Conservation (phyloP, 2,329 filamentous ascomycete genomes). For the Rugonectria rugulosa region DNA sequence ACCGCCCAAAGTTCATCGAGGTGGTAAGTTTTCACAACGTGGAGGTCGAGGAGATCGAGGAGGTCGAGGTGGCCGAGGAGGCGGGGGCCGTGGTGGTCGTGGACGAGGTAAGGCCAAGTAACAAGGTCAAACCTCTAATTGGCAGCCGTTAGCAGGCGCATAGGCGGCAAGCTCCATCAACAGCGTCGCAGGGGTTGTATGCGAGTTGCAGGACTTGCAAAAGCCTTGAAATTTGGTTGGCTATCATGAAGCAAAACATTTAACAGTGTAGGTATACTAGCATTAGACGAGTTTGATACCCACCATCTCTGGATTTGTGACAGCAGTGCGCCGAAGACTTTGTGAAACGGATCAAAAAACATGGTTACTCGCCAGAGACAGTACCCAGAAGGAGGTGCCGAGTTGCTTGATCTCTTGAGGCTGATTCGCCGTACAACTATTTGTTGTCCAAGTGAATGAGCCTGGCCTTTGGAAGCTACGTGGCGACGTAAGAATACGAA, state of each 20-base stretch:
- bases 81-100: slow-evolving; percentile 39
- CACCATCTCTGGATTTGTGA: too few relatives aligned
- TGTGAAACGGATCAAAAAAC: slow-evolving; percentile 27
- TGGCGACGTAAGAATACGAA: slow-evolving; percentile 17
- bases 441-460: slow-evolving; percentile 12
- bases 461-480: slow-evolving; percentile 10
- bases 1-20: slow-evolving; percentile 27
- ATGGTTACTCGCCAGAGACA: slow-evolving; percentile 5
- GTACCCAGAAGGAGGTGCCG: slow-evolving; percentile 1
- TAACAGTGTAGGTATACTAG: slow-evolving; percentile 25
- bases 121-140: slow-evolving; percentile 24
- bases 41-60: slow-evolving; percentile 34
- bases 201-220: slow-evolving; percentile 17
- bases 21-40: slow-evolving; percentile 29
- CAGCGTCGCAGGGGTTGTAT: slow-evolving; percentile 11
- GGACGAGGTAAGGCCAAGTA: slow-evolving; percentile 40
- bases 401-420: slow-evolving; percentile 12
- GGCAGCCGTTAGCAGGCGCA: slow-evolving; percentile 1
- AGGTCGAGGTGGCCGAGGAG: slow-evolving; percentile 39
- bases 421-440: slow-evolving; percentile 2
- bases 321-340: slow-evolving; percentile 14
- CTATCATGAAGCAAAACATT: slow-evolving; percentile 20
- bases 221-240: slow-evolving; percentile 31
- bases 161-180: neutral
- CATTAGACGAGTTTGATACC: slow-evolving; percentile 33